Base-by-base conservation (phyloP, 208 protist species). In the Leishmania aethiopica region DNA sequence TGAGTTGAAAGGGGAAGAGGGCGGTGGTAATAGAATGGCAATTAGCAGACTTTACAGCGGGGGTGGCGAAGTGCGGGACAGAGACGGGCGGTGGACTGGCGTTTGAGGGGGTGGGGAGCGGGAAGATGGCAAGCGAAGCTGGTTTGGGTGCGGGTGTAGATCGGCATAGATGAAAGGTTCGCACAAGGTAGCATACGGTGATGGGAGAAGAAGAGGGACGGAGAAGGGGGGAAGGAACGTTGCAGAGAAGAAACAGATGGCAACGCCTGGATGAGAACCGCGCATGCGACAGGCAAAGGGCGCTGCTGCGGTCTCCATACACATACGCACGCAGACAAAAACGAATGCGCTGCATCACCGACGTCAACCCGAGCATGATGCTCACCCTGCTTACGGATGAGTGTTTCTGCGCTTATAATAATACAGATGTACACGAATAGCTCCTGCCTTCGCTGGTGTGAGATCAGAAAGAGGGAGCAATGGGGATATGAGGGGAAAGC, bases 161-260 rank as follows among this genome's bases (percentile, higher is more conserved):
- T 51, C 45, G 42, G 13, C 11, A 40, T 69, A 37, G 62, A 40
- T 40, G 32, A 11, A 69, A 13, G 62, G 32, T 17, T 69, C 5
- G 32, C 62, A 11, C 32, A 69, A 69, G 32, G 32, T 32, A 69
- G 32, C 11, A 78, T 10, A 53, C n/a, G n/a, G 75, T 75, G 22
- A 70, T n/a, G 49, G 22, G 66, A 84, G 64, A 85, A 35, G 64
- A 85, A 35, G 25, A 62, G 59, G 28, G 10, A 17, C 59, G 28
- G 59, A 69, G 62, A 69, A 51, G 73, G 8, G 40, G 53, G 22
- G 47, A 83, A 35, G 37, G n/a, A 45, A 6, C 28, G 37, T 62
- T 82, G 67, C 45, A 57, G 4, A 70, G 55, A 51, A 57, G 67
- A 78, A 79, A 83, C 22, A 84, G n/a, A 32, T 69, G 32, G 62